phyloP scores from a whole-genome alignment of 164 flowering plant genomes.

The Magnolia officinalis region DNA sequence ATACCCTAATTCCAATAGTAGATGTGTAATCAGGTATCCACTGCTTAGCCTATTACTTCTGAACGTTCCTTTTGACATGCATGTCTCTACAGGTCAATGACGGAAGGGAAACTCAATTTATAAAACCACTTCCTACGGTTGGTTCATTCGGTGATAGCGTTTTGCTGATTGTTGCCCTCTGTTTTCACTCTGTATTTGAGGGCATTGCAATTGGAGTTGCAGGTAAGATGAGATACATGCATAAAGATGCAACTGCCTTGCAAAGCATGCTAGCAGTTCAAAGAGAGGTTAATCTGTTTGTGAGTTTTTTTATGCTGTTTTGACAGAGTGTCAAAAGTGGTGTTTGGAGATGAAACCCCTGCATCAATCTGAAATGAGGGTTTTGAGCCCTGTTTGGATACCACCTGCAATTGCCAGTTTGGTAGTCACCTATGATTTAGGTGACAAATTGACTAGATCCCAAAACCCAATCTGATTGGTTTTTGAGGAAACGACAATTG shows the following conservation, averaged over 20 bases:
- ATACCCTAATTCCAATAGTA: neutral
- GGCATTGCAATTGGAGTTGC: conserved; percentile 78
- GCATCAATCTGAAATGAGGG: too few species aligned
- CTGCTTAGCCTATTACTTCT: neutral
- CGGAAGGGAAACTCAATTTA: conserved; percentile 6
- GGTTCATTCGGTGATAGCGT: conserved; percentile 60
- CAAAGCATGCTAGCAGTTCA: neutral
- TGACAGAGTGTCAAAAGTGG: too few species aligned
- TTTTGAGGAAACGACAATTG: too few species aligned
- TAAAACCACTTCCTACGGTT: conserved; percentile 18
- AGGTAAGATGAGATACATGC: conserved; percentile 4
- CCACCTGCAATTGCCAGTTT: too few species aligned
- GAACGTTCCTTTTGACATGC: conserved; percentile 1
- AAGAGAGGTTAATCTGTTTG: too few species aligned
- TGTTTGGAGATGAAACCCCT: too few species aligned
- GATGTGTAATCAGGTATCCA: neutral
- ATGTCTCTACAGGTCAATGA: conserved; percentile 18
- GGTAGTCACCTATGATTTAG: too few species aligned
- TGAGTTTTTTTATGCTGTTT: too few species aligned
- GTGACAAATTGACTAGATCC: too few species aligned
- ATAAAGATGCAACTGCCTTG: neutral
- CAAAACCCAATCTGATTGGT: too few species aligned
- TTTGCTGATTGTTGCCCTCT: conserved; percentile 55
- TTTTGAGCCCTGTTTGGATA: too few species aligned
- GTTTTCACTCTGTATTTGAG: conserved; percentile 73